A percentile compares a stretch with the other conserved stretches of the same genome.
These are phyloP conservation scores for Mucor irregularis DNA, from an alignment of 371 early-diverging fungal genomes.

Conservation along the genomic window DNA sequence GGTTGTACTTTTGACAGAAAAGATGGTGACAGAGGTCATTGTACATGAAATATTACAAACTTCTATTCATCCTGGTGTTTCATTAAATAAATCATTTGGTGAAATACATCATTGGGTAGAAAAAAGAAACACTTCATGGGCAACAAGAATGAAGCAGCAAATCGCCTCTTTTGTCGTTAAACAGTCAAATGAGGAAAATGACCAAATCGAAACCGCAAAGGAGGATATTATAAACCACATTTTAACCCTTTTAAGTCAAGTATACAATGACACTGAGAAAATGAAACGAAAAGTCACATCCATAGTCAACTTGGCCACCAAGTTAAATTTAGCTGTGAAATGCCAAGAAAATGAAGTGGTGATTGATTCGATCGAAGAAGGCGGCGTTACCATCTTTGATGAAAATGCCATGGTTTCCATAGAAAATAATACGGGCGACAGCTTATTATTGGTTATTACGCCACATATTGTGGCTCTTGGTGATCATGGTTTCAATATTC, in stretches of 20 bases:
- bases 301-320: conserved; percentile 22
- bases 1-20: conserved; percentile 28
- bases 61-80: conserved; percentile 36
- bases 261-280: background rate
- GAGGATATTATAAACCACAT: conserved; percentile 14
- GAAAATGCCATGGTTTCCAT: conserved; percentile 20
- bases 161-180: conserved; percentile 29
- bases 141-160: conserved; percentile 41
- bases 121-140: conserved; percentile 30
- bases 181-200: conserved; percentile 19
- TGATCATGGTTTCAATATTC: conserved; percentile 31
- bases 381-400: conserved; percentile 20
- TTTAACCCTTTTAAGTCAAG: conserved; percentile 2
- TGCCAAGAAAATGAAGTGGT: conserved; percentile 28
- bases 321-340: conserved; percentile 31
- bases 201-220: conserved; percentile 18
- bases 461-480: conserved; percentile 34
- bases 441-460: conserved; percentile 22
- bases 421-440: conserved; percentile 7
- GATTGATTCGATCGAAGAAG: conserved; percentile 24
- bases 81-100: conserved; percentile 31
- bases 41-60: conserved; percentile 19
- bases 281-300: background rate
- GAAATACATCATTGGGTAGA: conserved; percentile 32
- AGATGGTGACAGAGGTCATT: conserved; percentile 22